Evolutionary conservation across 2,329 filamentous ascomycete genomes (phyloP).

Genomic region (Talaromyces sp.): DNA sequence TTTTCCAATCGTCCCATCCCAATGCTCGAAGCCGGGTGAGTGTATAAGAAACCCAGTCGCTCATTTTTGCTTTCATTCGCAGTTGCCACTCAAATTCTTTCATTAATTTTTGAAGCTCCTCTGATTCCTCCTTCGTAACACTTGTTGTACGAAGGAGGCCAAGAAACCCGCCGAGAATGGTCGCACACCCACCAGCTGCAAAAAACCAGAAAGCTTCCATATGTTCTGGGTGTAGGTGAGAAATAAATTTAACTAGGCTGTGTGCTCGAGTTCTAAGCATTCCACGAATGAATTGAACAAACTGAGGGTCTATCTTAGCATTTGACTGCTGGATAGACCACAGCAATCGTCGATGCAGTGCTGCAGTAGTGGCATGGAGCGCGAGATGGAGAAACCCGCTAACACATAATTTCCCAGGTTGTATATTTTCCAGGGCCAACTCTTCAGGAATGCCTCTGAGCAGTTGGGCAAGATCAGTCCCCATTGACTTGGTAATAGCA

Average conservation of each 20-base stretch:
- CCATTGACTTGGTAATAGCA: constrained; percentile 7
- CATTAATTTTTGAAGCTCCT: constrained; percentile 6
- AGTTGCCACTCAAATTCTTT: constrained; percentile 10
- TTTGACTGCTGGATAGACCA: constrained; percentile 5
- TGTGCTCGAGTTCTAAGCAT: constrained; percentile 4
- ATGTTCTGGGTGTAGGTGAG: constrained; percentile 7
- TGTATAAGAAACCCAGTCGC: constrained; percentile 8
- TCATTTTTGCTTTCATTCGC: constrained; percentile 10
- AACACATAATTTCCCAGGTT: constrained; percentile 3
- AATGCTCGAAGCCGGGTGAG: constrained; percentile 8
- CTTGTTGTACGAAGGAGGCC: constrained; percentile 8
- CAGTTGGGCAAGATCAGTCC: constrained; percentile 4
- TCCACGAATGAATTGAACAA: constrained; percentile 5
- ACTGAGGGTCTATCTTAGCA: not conserved
- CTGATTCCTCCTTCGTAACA: constrained; percentile 3
- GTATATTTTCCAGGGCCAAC: constrained; percentile 5
- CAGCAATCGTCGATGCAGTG: constrained; percentile 5
- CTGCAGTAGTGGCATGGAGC: constrained; percentile 7
- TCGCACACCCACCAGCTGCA: constrained; percentile 7
- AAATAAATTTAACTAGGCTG: constrained; percentile 6
- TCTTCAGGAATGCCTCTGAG: constrained; percentile 3
- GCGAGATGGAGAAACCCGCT: constrained; percentile 9
- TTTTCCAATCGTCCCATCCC: constrained; percentile 9
- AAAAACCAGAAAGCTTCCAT: constrained; percentile 12
- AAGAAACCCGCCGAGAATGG: constrained; percentile 4